These are phyloP conservation scores for Boletus edulis DNA, from an alignment of 768 basidiomycete genomes.

Conservation along the genomic window DNA sequence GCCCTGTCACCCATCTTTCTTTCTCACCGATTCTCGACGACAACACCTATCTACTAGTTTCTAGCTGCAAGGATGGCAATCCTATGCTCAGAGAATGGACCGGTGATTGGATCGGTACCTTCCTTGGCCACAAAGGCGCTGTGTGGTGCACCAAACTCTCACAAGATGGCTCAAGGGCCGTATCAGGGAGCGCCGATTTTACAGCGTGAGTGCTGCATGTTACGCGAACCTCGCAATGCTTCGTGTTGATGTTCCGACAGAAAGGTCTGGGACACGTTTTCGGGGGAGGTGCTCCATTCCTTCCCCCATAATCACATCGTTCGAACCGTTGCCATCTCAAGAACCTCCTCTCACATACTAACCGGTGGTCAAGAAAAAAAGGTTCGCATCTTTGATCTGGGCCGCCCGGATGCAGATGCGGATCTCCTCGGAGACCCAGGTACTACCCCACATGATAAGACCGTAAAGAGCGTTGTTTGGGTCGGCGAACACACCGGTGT, in stretches of 20 bases:
- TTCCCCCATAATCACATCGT: constrained; percentile 99
- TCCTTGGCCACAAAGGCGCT: constrained; percentile 88
- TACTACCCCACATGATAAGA: constrained; percentile 75
- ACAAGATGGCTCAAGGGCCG: constrained; percentile 80
- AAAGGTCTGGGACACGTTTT: constrained; percentile 95
- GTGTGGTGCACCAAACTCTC: constrained; percentile 97
- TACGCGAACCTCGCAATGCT: not conserved
- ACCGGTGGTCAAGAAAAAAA: constrained; percentile 98
- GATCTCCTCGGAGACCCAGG: constrained; percentile 69
- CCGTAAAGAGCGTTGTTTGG: constrained; percentile 92
- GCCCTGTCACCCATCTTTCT: constrained; percentile 90
- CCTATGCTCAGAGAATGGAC: constrained; percentile 97
- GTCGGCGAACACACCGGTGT: constrained; percentile 85
- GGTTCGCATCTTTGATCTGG: constrained; percentile 90
- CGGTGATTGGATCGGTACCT: constrained; percentile 98
- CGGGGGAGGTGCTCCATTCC: constrained; percentile 86
- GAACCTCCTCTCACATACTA: constrained; percentile 63
- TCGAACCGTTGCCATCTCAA: constrained; percentile 87
- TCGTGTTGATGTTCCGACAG: constrained; percentile 39
- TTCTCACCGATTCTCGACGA: constrained; percentile 88
- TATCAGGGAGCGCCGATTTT: constrained; percentile 94
- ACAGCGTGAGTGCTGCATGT: constrained; percentile 65
- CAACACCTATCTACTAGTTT: constrained; percentile 84
- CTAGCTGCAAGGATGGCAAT: constrained; percentile 98
- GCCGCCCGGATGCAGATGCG: constrained; percentile 82